A percentile compares a stretch with the other conserved stretches of the same genome.
phyloP scores from a whole-genome alignment of 768 basidiomycete species.

The Naganishia vaughanmartiniae region DNA sequence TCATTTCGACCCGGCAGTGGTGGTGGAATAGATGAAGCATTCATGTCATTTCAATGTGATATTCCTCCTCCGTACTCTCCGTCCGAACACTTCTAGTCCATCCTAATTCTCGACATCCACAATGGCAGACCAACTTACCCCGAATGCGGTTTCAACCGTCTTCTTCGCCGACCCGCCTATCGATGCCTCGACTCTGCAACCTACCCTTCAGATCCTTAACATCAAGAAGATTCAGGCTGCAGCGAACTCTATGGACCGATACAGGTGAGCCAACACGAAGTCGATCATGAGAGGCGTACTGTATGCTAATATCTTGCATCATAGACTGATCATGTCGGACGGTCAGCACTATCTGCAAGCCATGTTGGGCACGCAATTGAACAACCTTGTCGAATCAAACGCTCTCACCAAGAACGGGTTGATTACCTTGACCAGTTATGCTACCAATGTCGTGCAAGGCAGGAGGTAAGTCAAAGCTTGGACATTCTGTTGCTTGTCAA shows the following conservation, averaged over 20 bases:
- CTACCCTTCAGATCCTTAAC: constrained; percentile 74
- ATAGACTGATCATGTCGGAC: constrained; percentile 82
- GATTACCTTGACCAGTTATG: constrained; percentile 68
- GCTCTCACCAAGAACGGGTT: constrained; percentile 66
- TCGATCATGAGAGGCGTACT: neutral
- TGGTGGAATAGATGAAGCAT: no score
- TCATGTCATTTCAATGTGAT: neutral
- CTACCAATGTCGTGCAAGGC: constrained; percentile 77
- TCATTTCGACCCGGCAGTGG: no score
- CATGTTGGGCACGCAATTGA: constrained; percentile 92
- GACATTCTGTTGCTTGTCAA: neutral
- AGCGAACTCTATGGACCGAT: constrained; percentile 51
- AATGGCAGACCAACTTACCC: constrained; percentile 44
- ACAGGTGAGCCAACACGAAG: constrained; percentile 40
- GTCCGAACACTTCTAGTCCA: neutral
- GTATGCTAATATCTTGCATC: neutral
- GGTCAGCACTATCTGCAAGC: constrained; percentile 81
- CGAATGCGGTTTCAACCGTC: constrained; percentile 41
- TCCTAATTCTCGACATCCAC: neutral
- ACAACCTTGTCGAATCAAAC: constrained; percentile 66
- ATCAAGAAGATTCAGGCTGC: constrained; percentile 68
- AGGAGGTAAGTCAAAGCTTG: constrained; percentile 63
- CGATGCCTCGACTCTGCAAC: constrained; percentile 41
- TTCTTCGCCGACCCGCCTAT: constrained; percentile 38
- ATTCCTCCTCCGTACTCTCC: neutral